Base-by-base conservation (phyloP, 371 early-diverging fungal genomes). In the Circinella umbellata region DNA sequence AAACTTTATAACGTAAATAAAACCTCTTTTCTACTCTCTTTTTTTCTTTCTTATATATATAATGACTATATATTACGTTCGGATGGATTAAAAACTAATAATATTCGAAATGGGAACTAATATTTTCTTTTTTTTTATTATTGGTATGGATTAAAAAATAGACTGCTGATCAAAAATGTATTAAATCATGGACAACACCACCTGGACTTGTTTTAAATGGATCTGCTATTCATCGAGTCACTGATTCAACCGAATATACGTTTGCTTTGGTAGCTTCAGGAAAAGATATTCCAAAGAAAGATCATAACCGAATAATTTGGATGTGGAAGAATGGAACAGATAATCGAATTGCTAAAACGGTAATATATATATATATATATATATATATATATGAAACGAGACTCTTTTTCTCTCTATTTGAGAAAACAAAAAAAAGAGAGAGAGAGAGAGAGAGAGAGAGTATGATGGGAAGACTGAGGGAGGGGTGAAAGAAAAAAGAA, bases 121-220 rank as follows among this genome's bases (percentile, higher is more conserved):
- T 27, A 27, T 27, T 27, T 27, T 27, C 2, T 27, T 27, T 27
- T 27, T 27, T 27, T 27, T 27, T n/a, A n/a, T n/a, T n/a, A n/a
- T 27, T 27, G 27, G 2, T 27, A 27, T 27, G 27, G 27, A 27
- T 34, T 69, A 38, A 49, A 13, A 42, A 42, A 42, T 79, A 88
- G 88, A 85, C 86, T 5, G 75, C 76, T 4, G 87, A 86, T 70
- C 88, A 89, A 69, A 89, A 86, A 68, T 89, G 88, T 64, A 71
- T 80, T 47, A 78, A 82, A 54, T 89, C 89, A 17, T 89, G 86
- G 81, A 86, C 81, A 18, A 80, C 86, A 59, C 87, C 89, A 34
- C 88, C 88, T 27, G 85, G 86, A 61, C 72, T 86, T 65, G 80
- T 82, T 1, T 85, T 89, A 68, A 75, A 79, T 39, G 78, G 82